Evolutionary conservation across 192 early-diverging fungal genomes (phyloP).

Genomic region (Coemansia sp.): DNA sequence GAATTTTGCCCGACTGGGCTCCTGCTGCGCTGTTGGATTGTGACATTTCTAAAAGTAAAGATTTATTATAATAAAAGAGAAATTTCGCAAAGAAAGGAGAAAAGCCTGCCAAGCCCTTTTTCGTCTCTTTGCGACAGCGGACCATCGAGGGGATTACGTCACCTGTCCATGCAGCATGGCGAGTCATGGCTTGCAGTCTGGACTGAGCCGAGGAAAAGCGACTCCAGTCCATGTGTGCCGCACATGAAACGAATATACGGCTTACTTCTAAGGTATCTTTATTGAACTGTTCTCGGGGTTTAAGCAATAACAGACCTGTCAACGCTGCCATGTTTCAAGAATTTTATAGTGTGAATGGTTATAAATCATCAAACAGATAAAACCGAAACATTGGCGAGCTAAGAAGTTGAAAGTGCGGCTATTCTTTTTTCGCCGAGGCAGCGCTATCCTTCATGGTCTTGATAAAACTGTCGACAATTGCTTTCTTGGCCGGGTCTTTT

Average conservation of each 20-base stretch:
- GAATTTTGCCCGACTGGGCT: constrained; percentile 26
- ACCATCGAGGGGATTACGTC: not conserved
- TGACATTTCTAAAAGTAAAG: not conserved
- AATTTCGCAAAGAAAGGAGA: not conserved
- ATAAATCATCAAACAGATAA: too few species aligned
- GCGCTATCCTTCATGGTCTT: not conserved
- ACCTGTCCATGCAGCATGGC: not conserved
- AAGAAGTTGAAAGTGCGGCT: not conserved
- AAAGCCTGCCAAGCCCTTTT: not conserved
- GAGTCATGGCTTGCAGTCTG: not conserved
- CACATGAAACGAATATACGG: too few species aligned
- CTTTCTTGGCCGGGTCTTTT: not conserved
- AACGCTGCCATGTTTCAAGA: too few species aligned
- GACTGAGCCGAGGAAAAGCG: not conserved
- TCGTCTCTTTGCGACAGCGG: not conserved
- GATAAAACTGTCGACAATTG: not conserved
- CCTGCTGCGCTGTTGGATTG: constrained; percentile 2
- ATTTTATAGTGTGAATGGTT: too few species aligned
- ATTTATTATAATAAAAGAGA: not conserved
- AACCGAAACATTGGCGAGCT: too few species aligned
- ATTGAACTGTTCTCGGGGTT: too few species aligned
- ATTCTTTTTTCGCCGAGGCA: not conserved
- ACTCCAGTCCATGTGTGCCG: too few species aligned
- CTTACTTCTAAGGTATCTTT: too few species aligned
- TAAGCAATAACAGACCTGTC: too few species aligned